phyloP scores from a whole-genome alignment of 768 basidiomycete species.

The Termitomyces sp. region DNA sequence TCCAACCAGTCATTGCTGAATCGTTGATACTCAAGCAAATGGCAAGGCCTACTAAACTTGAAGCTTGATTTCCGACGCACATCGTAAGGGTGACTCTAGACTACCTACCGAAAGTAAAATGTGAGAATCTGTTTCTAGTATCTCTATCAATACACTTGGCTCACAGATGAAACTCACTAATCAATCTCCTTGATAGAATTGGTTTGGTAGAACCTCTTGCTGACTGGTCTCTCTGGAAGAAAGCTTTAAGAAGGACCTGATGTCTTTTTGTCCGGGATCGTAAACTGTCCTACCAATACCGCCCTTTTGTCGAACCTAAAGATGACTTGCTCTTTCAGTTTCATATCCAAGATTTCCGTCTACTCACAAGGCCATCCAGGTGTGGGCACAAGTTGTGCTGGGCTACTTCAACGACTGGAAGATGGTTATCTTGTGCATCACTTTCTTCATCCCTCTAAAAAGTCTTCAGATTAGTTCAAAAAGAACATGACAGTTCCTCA shows the following conservation, averaged over 20 bases:
- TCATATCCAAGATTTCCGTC: not conserved
- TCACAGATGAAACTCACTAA: not conserved
- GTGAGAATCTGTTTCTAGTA: not conserved
- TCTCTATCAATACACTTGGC: not conserved
- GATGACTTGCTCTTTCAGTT: not conserved
- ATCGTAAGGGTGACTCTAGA: not conserved
- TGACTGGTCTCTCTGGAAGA: not conserved
- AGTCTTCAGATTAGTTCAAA: not conserved
- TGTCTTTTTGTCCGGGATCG: conserved; percentile 71
- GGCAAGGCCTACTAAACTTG: not conserved
- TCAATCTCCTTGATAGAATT: not conserved
- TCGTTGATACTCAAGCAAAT: not conserved
- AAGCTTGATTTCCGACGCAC: not conserved
- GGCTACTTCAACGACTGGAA: conserved; percentile 39
- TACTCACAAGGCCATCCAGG: conserved; percentile 47
- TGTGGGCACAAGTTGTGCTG: conserved; percentile 54
- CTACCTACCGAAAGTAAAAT: not conserved
- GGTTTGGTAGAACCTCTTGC: not conserved
- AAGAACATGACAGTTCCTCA: conserved; percentile 3
- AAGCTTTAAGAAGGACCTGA: conserved; percentile 61
- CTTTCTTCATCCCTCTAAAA: conserved; percentile 19
- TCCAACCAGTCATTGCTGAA: not conserved
- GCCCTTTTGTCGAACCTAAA: conserved; percentile 56
- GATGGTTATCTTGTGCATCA: conserved; percentile 14
- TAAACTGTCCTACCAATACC: conserved; percentile 67